Base-by-base conservation (phyloP, 345 rosid species). In the Microcos paniculata region DNA sequence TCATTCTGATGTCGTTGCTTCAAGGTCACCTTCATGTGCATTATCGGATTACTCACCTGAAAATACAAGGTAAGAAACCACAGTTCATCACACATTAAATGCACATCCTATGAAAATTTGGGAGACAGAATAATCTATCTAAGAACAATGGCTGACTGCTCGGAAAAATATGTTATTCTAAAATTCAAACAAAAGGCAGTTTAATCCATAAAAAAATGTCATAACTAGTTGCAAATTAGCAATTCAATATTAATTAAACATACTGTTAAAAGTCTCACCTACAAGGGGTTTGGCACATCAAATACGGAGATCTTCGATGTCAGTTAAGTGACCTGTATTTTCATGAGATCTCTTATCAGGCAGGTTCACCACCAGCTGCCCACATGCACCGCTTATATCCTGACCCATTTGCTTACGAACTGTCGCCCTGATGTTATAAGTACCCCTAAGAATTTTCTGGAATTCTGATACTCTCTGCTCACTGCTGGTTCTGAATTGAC, bases 311-410 rank as follows among this genome's bases (percentile, higher is more conserved):
- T 96, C 99, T 87, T 96, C 99, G n/a, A 96, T 93, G 84, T 96
- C 99, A 8, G 85, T 77, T 61, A 84, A 78, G 26, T 66, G 83
- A 67, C 71, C 75, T 18, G 70, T 74, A 78, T 48, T 82, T 48
- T 79, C 76, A 12, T 46, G 56, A 33, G 84, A 57, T 30, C 67
- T 82, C 66, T 85, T 87, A 71, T 80, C 83, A 4, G 94, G 86
- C 64, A 78, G 83, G 72, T 82, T 86, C 53, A 93, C 91, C 33
- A 92, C 99, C 77, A 96, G 85, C 90, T 96, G 99, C 64, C 99
- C 96, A 53, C 99, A 96, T 11, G 98, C 99, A 0, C 98, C 96
- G 13, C 93, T 90, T 69, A 96, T 93, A 78, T 96, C 96, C 83
- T 90, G 97, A 46, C 97, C 97, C 97, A 96, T 93, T 86, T 92